Conservation (phyloP, 345 rosid species). For the Murraya koenigii region DNA sequence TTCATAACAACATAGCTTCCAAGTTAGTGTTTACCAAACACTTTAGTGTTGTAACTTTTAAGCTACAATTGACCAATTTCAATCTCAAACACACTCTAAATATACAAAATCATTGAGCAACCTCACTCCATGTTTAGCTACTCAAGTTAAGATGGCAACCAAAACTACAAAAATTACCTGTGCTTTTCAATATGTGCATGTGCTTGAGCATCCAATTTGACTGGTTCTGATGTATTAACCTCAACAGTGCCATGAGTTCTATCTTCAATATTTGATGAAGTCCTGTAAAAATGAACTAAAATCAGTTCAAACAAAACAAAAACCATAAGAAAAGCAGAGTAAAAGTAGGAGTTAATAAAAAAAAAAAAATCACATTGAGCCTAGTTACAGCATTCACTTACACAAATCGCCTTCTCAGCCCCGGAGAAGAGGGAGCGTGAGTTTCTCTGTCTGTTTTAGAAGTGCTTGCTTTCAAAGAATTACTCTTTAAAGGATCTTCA, state of each 20-base stretch:
- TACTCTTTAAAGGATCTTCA: constrained; percentile 30
- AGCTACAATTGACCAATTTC: too few relatives aligned
- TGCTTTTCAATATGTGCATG: constrained; percentile 76
- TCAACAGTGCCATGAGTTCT: constrained; percentile 35
- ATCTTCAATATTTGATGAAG: constrained; percentile 42
- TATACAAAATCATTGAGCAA: neutral
- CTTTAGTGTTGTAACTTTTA: too few relatives aligned
- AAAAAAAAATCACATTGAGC: neutral
- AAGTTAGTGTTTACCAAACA: too few relatives aligned
- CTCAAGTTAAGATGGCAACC: neutral
- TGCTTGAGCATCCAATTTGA: constrained; percentile 68
- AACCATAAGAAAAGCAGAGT: neutral
- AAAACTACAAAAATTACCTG: constrained; percentile 38
- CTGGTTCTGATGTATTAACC: constrained; percentile 44
- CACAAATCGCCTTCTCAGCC: constrained; percentile 81
- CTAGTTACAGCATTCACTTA: constrained; percentile 30
- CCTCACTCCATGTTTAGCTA: neutral
- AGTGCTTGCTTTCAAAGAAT: constrained; percentile 40
- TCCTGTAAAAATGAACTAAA: constrained; percentile 37
- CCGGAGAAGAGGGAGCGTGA: constrained; percentile 50
- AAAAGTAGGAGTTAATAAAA: neutral
- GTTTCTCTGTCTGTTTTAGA: constrained; percentile 37
- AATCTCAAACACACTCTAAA: too few relatives aligned
- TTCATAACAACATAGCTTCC: too few relatives aligned
- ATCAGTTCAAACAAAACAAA: constrained; percentile 6